Base-by-base conservation (phyloP, 345 rosid species). In the Reutealis trisperma region DNA sequence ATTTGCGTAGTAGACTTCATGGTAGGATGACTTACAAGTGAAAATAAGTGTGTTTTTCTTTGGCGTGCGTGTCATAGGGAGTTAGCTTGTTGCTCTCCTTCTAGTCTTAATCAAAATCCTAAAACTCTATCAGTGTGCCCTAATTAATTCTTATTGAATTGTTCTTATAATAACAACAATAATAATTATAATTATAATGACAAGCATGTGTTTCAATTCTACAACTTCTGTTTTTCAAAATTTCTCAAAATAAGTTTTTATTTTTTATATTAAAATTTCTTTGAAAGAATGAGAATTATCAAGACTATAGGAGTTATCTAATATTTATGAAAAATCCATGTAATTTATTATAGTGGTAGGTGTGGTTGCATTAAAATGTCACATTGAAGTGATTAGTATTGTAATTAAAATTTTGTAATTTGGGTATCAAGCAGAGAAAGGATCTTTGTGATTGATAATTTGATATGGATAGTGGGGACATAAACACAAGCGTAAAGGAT, bases 401-500 rank as follows among this genome's bases (percentile, higher is more conserved):
- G 4, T 44, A 68, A 68, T 68, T 11, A 47, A 47, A 32, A 1
- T 18, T 6, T 3, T 8, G 7, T 45, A 8, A 12, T 1, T 2
- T 8, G 51, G 51, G 51, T 12, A 47, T 47, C 51, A 47, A 47
- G 13, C 0, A 9, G 2, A 12, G 51, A 37, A 37, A 37, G 41
- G 5, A 37, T 37, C 5, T 2, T 34, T 47, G 11, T 47, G 51
- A 47, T 47, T 47, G 51, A 47, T 47, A 47, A 9, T 10, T 47
- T 47, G 51, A 47, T 10, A 47, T 47, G 8, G 71, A 30, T 7
- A 5, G 64, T n/a, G 64, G 74, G 63, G 64, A 37, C 75, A 71
- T 27, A 6, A 15, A 37, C 57, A 41, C 18, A 71, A 54, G 52
- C 12, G 52, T 58, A 45, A 67, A 44, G 16, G 57, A 45, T n/a